Evolutionary conservation across 768 basidiomycete genomes (phyloP), one percentile per base, ranked within the genome.

Genomic region (Gautieria morchelliformis): DNA sequence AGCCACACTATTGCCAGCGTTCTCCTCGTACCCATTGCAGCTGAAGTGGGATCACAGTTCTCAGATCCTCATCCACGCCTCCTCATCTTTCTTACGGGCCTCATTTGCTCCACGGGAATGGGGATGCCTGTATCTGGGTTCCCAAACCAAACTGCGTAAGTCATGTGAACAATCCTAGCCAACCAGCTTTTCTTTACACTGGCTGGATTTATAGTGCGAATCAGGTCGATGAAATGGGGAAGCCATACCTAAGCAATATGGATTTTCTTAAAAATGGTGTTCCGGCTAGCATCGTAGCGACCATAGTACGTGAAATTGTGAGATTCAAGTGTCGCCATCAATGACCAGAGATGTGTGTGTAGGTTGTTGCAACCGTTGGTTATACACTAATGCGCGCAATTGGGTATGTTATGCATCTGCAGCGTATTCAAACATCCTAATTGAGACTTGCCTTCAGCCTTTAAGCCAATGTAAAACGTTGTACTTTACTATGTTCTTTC

Each of bases 51-150:
- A 8, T 72, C 75, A n/a, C 87, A 80, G 49, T 75, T 97, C 47
- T 82, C 82, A 0, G 77, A 75, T 7, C 72, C 84, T 46, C 88
- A 87, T 61, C 74, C 80, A 45, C 86, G 92, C 63, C 72, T 98
- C 9, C 81, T 99, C 62, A 89, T 98, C 64, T 95, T 99, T 73
- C 80, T 93, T 63, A 96, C 93, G 35, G 93, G 82, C 14, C 75
- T 97, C 59, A 87, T 96, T 52, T 97, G 95, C 67, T 94, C 92
- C 3, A 76, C 91, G 5, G 96, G 95, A 1, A 99, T 99, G 96
- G 95, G 92, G 11, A 89, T 98, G 80, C 94, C 95, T 2, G 93
- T 98, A 40, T 93, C 91, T 60, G 96, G 96, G n/a, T 99, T 98
- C 76, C 95, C 95, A 0, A 96, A 97, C 69, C 92, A 96, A 72